Evolutionary conservation across 2,329 filamentous ascomycete genomes (phyloP), one percentile per base, ranked within the genome.

Genomic region (Helotiales sp.): DNA sequence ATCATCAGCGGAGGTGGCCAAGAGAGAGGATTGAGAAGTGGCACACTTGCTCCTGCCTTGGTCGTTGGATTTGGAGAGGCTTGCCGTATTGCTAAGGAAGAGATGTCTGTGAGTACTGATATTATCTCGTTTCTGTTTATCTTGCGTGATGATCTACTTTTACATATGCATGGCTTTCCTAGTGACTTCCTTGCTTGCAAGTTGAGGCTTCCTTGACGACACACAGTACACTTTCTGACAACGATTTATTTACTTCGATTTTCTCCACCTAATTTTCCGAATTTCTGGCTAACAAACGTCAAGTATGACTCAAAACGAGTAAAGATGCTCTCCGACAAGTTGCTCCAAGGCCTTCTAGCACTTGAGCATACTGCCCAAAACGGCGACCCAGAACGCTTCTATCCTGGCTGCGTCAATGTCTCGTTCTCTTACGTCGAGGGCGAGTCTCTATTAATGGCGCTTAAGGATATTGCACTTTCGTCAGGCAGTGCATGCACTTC

Each of bases 361-460:
- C 87, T 99, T 83, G 96, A 98, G 79, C 96, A 99, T 81, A 97
- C 96, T 1, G 87, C 86, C 8, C 89, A 97, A 74, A 99, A 99
- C 76, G 96, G 96, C 60, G 93, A 96, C 74, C 85, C 89, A 1
- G 81, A 91, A 4, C 86, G 88, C 61, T 96, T 96, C 80, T 99
- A 99, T 78, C 93, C 96, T 1, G 96, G 96, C 70, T 99, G 96
- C 75, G 95, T 99, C 69, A 99, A 99, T 79, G 92, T 99, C 11
- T 99, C 96, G 0, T 99, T 99, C 77, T 95, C 96, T 37, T 99
- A 99, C 76, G 93, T 99, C 4, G 96, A 99, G 81, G 96, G 96
- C 73, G 96, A 99, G 81, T 98, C 96, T 2, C 89, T 99, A 1
- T 86, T 99, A 70, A 99, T 99, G 96, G 96, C 96, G 0, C 83